A percentile compares a stretch with the other conserved stretches of the same genome.
These are phyloP conservation scores for Xerocomus brunneocitrinus DNA, from an alignment of 768 basidiomycete species.

Conservation along the genomic window DNA sequence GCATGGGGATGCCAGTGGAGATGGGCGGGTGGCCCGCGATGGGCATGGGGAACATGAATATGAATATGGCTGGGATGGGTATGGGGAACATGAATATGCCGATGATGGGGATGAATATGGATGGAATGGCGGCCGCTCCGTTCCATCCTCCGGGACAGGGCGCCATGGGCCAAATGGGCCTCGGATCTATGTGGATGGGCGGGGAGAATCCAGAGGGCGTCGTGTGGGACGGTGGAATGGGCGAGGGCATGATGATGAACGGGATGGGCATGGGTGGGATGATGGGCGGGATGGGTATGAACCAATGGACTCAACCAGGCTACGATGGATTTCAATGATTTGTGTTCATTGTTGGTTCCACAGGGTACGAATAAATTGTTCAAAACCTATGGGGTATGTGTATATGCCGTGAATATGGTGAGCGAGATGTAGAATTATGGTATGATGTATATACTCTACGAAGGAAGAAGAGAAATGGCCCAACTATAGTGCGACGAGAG, in stretches of 20 bases:
- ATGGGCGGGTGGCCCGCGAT: slow-evolving; percentile 33
- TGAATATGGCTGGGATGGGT: slow-evolving; percentile 38
- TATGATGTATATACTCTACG: slow-evolving; percentile 46
- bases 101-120: slow-evolving; percentile 42
- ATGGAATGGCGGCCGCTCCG: slow-evolving; percentile 24
- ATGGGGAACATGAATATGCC: slow-evolving; percentile 36
- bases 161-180: slow-evolving; percentile 20
- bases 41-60: slow-evolving; percentile 34
- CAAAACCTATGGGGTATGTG: slow-evolving; percentile 21
- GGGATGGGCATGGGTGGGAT: slow-evolving; percentile 33
- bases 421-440: slow-evolving; percentile 22
- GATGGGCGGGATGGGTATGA: slow-evolving; percentile 38
- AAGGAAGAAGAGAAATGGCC: slow-evolving; percentile 12
- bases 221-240: slow-evolving; percentile 37
- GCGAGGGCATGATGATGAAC: slow-evolving; percentile 43
- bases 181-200: slow-evolving; percentile 34
- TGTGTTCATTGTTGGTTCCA: not conserved
- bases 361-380: slow-evolving; percentile 6
- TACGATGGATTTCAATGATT: slow-evolving; percentile 31
- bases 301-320: slow-evolving; percentile 34
- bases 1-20: slow-evolving; percentile 32
- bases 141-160: slow-evolving; percentile 23
- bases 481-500: slow-evolving; percentile 8
- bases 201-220: slow-evolving; percentile 28
- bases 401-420: slow-evolving; percentile 24